A percentile compares a stretch with the other conserved stretches of the same genome.
Conservation (phyloP, 1,139 yeast genomes). For the Komagataea norvegica region DNA sequence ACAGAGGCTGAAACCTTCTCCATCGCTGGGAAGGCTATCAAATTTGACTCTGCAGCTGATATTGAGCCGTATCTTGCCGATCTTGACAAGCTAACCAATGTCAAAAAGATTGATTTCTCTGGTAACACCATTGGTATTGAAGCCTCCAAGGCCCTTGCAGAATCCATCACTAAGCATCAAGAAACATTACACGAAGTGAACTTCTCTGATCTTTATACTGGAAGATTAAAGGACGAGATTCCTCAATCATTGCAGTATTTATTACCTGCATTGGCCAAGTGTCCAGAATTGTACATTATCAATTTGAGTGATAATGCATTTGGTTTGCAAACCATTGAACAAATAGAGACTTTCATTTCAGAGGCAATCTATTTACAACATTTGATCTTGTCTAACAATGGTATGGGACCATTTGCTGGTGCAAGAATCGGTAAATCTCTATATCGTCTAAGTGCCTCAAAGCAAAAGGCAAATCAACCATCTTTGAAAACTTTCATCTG, state of each 20-base stretch:
- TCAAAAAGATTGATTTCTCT: slow-evolving; percentile 69
- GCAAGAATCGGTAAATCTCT: slow-evolving; percentile 86
- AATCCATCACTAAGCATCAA: slow-evolving; percentile 45
- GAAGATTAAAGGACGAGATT: slow-evolving; percentile 90
- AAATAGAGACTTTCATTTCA: slow-evolving; percentile 71
- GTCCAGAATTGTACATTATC: slow-evolving; percentile 64
- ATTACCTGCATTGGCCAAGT: slow-evolving; percentile 66
- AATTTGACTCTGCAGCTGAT: slow-evolving; percentile 69
- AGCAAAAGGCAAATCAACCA: slow-evolving; percentile 39
- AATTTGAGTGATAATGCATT: slow-evolving; percentile 94
- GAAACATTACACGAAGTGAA: slow-evolving; percentile 60
- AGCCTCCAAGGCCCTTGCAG: slow-evolving; percentile 71
- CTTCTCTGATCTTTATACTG: slow-evolving; percentile 90
- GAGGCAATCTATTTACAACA: slow-evolving; percentile 79
- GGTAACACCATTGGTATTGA: slow-evolving; percentile 95
- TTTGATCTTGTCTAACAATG: slow-evolving; percentile 85
- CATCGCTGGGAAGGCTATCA: slow-evolving; percentile 71
- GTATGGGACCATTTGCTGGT: slow-evolving; percentile 98
- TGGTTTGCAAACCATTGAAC: slow-evolving; percentile 92
- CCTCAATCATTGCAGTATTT: slow-evolving; percentile 74
- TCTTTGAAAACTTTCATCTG: slow-evolving; percentile 80
- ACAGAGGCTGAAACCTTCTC: slow-evolving; percentile 40
- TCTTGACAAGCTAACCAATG: slow-evolving; percentile 36
- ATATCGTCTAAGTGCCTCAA: slow-evolving; percentile 63
- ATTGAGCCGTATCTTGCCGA: slow-evolving; percentile 61